phyloP scores from a whole-genome alignment of 148 eudicot genomes.

The Cornus florida region DNA sequence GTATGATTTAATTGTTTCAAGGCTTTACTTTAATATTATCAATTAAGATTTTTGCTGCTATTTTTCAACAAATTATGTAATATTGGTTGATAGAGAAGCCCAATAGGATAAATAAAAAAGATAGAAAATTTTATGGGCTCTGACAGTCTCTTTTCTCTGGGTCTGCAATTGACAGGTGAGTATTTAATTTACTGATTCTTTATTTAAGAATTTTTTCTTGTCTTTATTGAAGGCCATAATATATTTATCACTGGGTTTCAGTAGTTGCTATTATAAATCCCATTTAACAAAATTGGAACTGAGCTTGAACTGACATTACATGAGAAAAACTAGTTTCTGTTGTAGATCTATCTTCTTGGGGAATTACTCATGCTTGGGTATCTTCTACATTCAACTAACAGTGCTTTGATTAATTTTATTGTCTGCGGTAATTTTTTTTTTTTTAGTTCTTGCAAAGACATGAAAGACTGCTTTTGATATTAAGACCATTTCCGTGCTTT shows the following conservation, averaged over 20 bases:
- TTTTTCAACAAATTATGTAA: background rate
- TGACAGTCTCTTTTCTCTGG: too few relatives aligned
- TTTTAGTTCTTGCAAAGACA: background rate
- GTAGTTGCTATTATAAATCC: background rate
- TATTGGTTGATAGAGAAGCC: background rate
- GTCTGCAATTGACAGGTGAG: background rate
- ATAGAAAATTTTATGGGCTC: slow-evolving; percentile 3
- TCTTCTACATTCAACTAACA: background rate
- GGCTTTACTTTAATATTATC: slow-evolving; percentile 12
- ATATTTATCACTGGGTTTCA: background rate
- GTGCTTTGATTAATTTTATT: background rate
- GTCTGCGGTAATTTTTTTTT: background rate
- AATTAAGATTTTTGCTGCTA: background rate
- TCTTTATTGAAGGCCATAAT: background rate
- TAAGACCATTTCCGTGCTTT: background rate
- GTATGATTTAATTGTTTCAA: slow-evolving; percentile 4
- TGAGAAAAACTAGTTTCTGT: background rate
- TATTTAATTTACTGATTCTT: background rate
- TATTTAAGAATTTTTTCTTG: background rate
- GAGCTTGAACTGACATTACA: background rate
- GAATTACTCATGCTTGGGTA: background rate
- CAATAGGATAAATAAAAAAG: background rate
- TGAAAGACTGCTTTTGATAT: background rate
- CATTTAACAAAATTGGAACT: background rate
- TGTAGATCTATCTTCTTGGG: slow-evolving; percentile 15